Evolutionary conservation across 495 filamentous ascomycete species (phyloP).

Genomic region (Aspergillus affinis): DNA sequence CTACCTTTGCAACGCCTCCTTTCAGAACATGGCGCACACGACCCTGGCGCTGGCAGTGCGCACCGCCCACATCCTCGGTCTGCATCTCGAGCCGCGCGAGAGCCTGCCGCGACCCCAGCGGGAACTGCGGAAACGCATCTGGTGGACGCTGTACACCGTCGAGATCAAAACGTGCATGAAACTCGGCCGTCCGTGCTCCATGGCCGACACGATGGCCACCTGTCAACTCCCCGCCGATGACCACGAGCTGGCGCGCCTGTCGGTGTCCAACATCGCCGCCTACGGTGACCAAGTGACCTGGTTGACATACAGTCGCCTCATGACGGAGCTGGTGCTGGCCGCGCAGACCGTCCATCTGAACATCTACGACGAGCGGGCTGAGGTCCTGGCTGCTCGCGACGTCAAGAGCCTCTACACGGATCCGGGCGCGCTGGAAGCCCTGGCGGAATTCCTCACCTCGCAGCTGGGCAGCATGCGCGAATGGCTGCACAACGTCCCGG

Average conservation of each 20-base stretch:
- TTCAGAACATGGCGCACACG: slow-evolving; percentile 50
- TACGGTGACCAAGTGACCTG: slow-evolving; percentile 41
- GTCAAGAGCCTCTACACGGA: slow-evolving; percentile 6
- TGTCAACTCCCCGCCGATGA: slow-evolving; percentile 42
- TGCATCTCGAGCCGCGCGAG: slow-evolving; percentile 48
- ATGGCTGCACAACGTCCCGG: slow-evolving; percentile 33
- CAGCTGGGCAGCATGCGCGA: slow-evolving; percentile 25
- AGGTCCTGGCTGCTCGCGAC: background rate
- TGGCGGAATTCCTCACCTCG: slow-evolving; percentile 29
- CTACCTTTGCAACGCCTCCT: slow-evolving; percentile 47
- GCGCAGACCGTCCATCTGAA: slow-evolving; percentile 35
- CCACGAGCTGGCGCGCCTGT: slow-evolving; percentile 29
- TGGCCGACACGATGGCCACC: slow-evolving; percentile 32
- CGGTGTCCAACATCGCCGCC: slow-evolving; percentile 40
- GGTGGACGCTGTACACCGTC: slow-evolving; percentile 51
- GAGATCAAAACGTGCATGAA: slow-evolving; percentile 52
- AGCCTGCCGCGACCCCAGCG: slow-evolving; percentile 32
- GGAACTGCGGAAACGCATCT: slow-evolving; percentile 48
- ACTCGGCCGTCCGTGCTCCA: slow-evolving; percentile 48
- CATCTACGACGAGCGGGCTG: slow-evolving; percentile 32
- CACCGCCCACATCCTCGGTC: slow-evolving; percentile 50
- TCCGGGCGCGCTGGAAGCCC: background rate
- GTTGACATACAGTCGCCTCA: slow-evolving; percentile 37
- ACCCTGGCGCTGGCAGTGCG: slow-evolving; percentile 41
- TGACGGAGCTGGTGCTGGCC: slow-evolving; percentile 37